Evolutionary conservation across 2,329 filamentous ascomycete species (phyloP).

Genomic region (Hysterium pulicare): DNA sequence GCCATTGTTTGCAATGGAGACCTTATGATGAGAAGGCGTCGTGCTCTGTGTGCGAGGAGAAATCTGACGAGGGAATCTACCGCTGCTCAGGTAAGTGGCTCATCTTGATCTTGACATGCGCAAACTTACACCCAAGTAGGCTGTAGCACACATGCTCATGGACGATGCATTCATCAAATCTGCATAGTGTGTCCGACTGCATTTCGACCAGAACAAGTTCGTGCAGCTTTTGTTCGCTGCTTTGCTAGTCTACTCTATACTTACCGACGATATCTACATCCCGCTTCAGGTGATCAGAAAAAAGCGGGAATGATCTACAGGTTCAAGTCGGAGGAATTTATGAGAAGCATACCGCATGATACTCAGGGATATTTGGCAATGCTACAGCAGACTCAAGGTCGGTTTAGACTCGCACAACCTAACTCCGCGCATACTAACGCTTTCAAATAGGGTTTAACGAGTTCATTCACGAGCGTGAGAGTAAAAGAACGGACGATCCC

Average conservation of each 20-base stretch:
- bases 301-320: conserved; percentile 60
- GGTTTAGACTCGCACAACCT: no score
- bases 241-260: conserved; percentile 68
- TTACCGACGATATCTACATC: conserved; percentile 61
- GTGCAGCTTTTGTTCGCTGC: conserved; percentile 65
- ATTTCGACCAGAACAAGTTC: conserved; percentile 64
- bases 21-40: conserved; percentile 56
- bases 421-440: no score
- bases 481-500: conserved; percentile 58
- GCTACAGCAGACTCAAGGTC: conserved; percentile 63
- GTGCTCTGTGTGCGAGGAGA: conserved; percentile 75
- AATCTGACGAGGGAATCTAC: conserved; percentile 70
- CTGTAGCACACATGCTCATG: conserved; percentile 57
- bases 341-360: conserved; percentile 62
- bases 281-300: conserved; percentile 58
- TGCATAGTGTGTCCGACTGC: conserved; percentile 64
- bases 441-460: conserved; percentile 63
- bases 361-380: conserved; percentile 62
- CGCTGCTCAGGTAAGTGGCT: conserved; percentile 57
- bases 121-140: conserved; percentile 38
- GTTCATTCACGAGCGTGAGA: conserved; percentile 80
- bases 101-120: neutral
- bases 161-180: conserved; percentile 57
- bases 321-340: conserved; percentile 65
- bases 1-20: conserved; percentile 72